Evolutionary conservation across 192 early-diverging fungal genomes (phyloP).

Genomic region (Umbelopsis sp.): DNA sequence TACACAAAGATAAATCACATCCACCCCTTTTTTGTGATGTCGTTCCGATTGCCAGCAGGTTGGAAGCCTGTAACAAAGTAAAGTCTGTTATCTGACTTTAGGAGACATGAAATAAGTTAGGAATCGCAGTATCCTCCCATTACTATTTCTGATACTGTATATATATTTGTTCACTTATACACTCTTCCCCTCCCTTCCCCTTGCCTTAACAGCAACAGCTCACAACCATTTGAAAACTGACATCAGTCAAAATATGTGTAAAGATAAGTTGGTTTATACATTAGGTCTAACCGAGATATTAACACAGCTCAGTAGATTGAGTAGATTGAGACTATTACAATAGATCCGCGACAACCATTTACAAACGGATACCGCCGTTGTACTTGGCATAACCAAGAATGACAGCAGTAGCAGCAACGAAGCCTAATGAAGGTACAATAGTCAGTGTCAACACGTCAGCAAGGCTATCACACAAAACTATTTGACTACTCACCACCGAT

Average conservation of each 20-base stretch:
- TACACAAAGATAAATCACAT: background rate
- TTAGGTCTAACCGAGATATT: slow-evolving; percentile 3
- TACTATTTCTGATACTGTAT: too few relatives aligned
- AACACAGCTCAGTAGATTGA: background rate
- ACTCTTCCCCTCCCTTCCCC: too few relatives aligned
- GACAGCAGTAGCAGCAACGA: slow-evolving; percentile 26
- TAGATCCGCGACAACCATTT: background rate
- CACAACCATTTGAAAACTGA: too few relatives aligned
- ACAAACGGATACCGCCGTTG: slow-evolving; percentile 25
- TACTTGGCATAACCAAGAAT: slow-evolving; percentile 31
- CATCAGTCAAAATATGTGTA: too few relatives aligned
- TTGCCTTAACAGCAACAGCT: too few relatives aligned
- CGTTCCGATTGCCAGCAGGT: too few relatives aligned
- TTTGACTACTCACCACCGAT: slow-evolving; percentile 24
- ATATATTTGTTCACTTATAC: too few relatives aligned
- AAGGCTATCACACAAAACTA: background rate
- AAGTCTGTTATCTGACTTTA: too few relatives aligned
- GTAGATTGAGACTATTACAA: background rate
- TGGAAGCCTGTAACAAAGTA: too few relatives aligned
- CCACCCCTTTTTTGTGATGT: too few relatives aligned
- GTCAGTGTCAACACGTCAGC: background rate
- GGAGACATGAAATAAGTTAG: too few relatives aligned
- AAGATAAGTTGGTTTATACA: background rate
- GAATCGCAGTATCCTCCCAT: too few relatives aligned
- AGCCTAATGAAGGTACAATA: slow-evolving; percentile 1